Base-by-base conservation (phyloP, 176 grass and related monocot species). In the Eleusine indica region DNA sequence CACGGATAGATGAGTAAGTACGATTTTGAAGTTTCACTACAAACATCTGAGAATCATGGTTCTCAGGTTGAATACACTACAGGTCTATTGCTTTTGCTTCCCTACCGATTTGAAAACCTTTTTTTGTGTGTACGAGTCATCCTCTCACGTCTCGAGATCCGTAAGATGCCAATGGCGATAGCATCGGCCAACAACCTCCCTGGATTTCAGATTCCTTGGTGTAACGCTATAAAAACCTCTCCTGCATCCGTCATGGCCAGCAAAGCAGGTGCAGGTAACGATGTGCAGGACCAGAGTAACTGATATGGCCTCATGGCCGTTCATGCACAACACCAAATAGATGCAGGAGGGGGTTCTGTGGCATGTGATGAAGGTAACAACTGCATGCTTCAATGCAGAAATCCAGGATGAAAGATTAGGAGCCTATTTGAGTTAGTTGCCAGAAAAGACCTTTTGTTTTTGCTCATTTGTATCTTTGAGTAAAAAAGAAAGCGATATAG, bases 311-410 rank as follows among this genome's bases (percentile, higher is more conserved):
- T 53, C 51, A 4, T 83, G 73, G 78, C 78, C 48, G 60, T 75
- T 18, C 70, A 62, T 4, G 53, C 53, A 19, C 53, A 57, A 57
- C 53, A 57, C 18, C 62, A 52, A 62, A 28, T 35, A 65, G 81
- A 70, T 30, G 74, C 75, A 78, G 0, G 7, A 7, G 38, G 1
- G 49, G 78, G 30, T 63, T 14, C 47, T 49, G 11, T 57, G 54
- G 17, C 54, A 21, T 82, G 73, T 82, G 88, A 48, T 35, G 67
- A 86, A 82, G 75, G 70, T 75, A 80, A 47, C 69, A 43, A 44
- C 75, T 12, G 32, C 71, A 60, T 82, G n/a, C 66, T 78, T 81
- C 78, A 73, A 76, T 82, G 73, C 88, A 77, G 73, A 11, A 57
- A 7, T 57, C 53, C 18, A 57, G 14, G 3, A 14, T 16, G 13